Conservation (phyloP, 1,284 basidiomycete genomes). For the Apiotrichum gracile region DNA sequence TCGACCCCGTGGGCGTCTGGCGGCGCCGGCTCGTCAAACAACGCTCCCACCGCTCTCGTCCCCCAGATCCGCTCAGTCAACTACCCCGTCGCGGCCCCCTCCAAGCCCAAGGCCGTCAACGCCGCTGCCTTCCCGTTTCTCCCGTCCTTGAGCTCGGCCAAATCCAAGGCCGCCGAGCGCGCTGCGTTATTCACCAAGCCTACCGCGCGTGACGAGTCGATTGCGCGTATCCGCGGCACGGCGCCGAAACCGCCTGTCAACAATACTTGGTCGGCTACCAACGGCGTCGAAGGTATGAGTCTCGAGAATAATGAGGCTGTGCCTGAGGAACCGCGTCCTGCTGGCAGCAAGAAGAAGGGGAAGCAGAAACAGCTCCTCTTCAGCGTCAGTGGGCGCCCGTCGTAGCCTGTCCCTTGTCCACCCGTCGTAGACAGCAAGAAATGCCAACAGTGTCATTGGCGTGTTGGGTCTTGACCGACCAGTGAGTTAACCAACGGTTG, state of each 20-base stretch:
- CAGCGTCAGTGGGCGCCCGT: conserved; percentile 48
- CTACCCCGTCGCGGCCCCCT: conserved; percentile 16
- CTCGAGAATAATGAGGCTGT: conserved; percentile 12
- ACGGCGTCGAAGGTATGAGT: conserved; percentile 16
- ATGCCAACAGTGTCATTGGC: conserved; percentile 37
- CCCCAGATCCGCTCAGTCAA: conserved; percentile 41
- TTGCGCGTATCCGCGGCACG: conserved; percentile 64
- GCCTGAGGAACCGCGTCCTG: too few relatives aligned
- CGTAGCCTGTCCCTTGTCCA: conserved; percentile 46
- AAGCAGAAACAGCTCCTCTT: conserved; percentile 81
- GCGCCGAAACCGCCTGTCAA: conserved; percentile 44
- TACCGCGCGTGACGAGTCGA: conserved; percentile 58
- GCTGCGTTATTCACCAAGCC: conserved; percentile 51
- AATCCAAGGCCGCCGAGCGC: conserved; percentile 33
- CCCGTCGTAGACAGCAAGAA: conserved; percentile 52
- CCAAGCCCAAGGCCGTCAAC: conserved; percentile 24
- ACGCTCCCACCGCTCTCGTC: conserved; percentile 26
- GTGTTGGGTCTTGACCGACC: conserved; percentile 44
- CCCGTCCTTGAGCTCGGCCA: conserved; percentile 46
- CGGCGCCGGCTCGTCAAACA: conserved; percentile 31
- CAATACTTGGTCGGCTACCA: conserved; percentile 22
- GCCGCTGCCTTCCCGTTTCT: conserved; percentile 59
- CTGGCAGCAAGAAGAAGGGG: conserved; percentile 53
- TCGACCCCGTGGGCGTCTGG: conserved; percentile 44
- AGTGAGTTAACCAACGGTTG: too few relatives aligned